Percentiles rank a stretch among this genome's conserved stretches.
These are phyloP conservation scores for Blastocystis sp. DNA, from an alignment of 352 stramenopile species.

Conservation along the genomic window DNA sequence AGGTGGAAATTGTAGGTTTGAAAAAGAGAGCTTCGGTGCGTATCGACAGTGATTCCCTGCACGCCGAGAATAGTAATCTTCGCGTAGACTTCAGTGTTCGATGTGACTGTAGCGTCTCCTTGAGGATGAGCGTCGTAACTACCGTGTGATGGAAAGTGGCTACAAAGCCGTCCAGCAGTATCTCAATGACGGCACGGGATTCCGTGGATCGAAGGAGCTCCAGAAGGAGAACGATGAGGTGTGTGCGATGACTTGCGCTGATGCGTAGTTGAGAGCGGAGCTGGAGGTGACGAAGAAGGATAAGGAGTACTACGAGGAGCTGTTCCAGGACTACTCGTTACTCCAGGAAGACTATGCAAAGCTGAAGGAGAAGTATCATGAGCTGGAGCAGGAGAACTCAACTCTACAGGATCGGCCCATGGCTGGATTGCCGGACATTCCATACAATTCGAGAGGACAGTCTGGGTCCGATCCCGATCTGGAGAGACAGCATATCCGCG, in stretches of 20 bases:
- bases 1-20: neutral
- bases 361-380: neutral
- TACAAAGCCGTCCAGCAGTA: conserved; percentile 40
- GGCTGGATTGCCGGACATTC: neutral
- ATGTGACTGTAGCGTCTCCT: neutral
- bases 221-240: neutral
- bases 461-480: neutral
- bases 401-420: too few species aligned
- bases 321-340: neutral
- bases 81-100: neutral
- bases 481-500: conserved; percentile 7
- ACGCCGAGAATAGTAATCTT: neutral
- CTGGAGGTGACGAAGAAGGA: neutral
- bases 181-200: neutral
- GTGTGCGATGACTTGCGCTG: neutral
- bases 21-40: neutral
- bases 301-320: neutral
- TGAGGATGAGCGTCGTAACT: conserved; percentile 3
- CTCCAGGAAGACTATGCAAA: neutral
- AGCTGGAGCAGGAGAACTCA: too few species aligned
- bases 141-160: conserved; percentile 25
- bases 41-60: neutral
- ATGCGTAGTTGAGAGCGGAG: conserved; percentile 15
- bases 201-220: neutral
- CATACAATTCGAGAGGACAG: neutral